phyloP scores from a whole-genome alignment of 805 yeast species.

The Lipomyces yamanashiensis region DNA sequence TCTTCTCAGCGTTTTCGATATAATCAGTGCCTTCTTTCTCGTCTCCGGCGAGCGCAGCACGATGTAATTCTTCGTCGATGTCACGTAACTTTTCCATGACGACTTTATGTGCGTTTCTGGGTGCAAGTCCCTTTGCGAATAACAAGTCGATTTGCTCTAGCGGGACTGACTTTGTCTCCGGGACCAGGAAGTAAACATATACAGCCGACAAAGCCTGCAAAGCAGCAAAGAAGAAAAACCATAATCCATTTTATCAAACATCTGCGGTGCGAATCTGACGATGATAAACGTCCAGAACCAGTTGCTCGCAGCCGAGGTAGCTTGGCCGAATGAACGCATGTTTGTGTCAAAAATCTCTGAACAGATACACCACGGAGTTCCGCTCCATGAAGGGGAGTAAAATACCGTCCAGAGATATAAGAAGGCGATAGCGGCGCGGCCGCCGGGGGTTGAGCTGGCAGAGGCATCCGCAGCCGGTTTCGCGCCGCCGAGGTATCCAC shows the following conservation, averaged over 20 bases:
- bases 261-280: slow-evolving; percentile 21
- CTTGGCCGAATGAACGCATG: slow-evolving; percentile 14
- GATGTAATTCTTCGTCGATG: too few species aligned
- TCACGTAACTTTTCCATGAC: too few species aligned
- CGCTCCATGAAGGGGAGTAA: slow-evolving; percentile 18
- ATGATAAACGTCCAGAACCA: slow-evolving; percentile 27
- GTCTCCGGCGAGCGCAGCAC: too few species aligned
- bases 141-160: too few species aligned
- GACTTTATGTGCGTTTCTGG: too few species aligned
- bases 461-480: slow-evolving; percentile 6
- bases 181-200: not conserved
- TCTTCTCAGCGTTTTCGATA: too few species aligned
- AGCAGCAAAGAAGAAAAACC: not conserved
- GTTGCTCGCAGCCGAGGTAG: slow-evolving; percentile 17
- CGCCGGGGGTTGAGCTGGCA: slow-evolving; percentile 12
- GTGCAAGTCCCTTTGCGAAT: too few species aligned
- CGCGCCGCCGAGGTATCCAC: not conserved
- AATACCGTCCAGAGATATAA: slow-evolving; percentile 19
- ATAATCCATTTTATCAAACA: not conserved
- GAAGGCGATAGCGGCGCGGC: slow-evolving; percentile 15
- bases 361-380: slow-evolving; percentile 19
- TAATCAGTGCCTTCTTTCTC: too few species aligned
- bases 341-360: slow-evolving; percentile 19
- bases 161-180: not conserved
- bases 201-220: not conserved